phyloP scores from a whole-genome alignment of 108 stramenopile species.

The Nitzschia sp. region DNA sequence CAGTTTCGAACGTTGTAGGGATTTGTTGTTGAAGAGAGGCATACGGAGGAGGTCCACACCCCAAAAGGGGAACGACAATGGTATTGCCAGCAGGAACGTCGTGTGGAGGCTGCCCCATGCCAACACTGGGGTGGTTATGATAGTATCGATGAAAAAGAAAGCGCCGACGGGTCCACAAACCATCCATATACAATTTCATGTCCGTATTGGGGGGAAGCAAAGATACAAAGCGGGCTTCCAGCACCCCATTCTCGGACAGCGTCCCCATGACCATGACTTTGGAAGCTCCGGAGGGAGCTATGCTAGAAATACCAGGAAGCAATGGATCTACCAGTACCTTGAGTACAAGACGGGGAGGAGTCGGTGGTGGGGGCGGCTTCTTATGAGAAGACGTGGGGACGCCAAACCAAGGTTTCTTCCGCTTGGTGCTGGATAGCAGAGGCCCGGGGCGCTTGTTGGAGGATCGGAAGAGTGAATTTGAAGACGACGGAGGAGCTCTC shows the following conservation, averaged over 20 bases:
- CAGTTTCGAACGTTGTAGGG: neutral
- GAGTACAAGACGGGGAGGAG: neutral
- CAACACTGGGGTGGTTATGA: neutral
- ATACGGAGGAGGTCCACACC: constrained; percentile 27
- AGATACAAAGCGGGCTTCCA: constrained; percentile 14
- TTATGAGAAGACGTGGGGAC: neutral
- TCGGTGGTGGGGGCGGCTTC: constrained; percentile 6
- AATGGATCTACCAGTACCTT: constrained; percentile 26
- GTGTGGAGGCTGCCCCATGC: neutral
- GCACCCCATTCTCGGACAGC: constrained; percentile 5
- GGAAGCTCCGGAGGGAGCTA: constrained; percentile 14
- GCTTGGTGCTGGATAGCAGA: neutral
- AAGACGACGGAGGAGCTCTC: neutral
- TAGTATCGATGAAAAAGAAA: constrained; percentile 12
- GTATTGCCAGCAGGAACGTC: neutral
- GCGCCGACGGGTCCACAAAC: neutral
- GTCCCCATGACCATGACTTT: constrained; percentile 26
- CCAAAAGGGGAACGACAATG: constrained; percentile 4
- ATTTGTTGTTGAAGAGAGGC: neutral
- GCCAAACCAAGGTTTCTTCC: constrained; percentile 8
- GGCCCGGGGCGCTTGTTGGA: neutral
- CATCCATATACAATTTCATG: constrained; percentile 14
- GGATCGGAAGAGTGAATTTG: neutral
- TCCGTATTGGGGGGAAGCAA: constrained; percentile 13
- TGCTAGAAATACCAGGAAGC: constrained; percentile 6